Conservation (phyloP, 371 early-diverging fungal species). For the Actinomucor elegans region DNA sequence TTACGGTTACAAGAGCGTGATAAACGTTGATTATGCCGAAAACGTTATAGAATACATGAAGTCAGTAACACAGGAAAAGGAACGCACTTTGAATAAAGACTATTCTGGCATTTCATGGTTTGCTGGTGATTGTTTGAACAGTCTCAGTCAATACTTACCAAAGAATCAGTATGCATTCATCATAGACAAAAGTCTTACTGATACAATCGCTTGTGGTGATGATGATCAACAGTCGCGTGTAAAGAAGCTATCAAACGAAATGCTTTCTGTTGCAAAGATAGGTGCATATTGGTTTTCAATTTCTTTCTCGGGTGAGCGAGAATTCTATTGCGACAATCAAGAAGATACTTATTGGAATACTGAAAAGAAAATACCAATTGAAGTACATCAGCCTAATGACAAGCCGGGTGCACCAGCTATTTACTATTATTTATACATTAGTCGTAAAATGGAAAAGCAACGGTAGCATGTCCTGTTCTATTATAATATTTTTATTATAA, state of each 20-base stretch:
- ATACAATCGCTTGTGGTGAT: slow-evolving; percentile 48
- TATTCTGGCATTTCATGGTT: slow-evolving; percentile 24
- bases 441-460: slow-evolving; percentile 14
- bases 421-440: slow-evolving; percentile 28
- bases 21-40: slow-evolving; percentile 48
- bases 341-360: slow-evolving; percentile 15
- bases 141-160: slow-evolving; percentile 5
- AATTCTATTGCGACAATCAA: slow-evolving; percentile 9
- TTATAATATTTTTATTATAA: neutral
- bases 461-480: too few relatives aligned
- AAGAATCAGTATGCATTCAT: slow-evolving; percentile 20
- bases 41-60: slow-evolving; percentile 47
- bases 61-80: slow-evolving; percentile 9
- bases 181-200: slow-evolving; percentile 44
- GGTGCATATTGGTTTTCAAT: slow-evolving; percentile 31
- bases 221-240: slow-evolving; percentile 24
- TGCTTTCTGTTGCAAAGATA: slow-evolving; percentile 18
- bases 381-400: slow-evolving; percentile 25
- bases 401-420: slow-evolving; percentile 35
- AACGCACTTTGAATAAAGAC: slow-evolving; percentile 4
- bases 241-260: slow-evolving; percentile 16
- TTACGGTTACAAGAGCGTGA: slow-evolving; percentile 26
- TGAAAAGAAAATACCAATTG: slow-evolving; percentile 22
- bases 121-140: slow-evolving; percentile 27
- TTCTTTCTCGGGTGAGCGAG: slow-evolving; percentile 31